Evolutionary conservation across 164 flowering plant genomes (phyloP), one percentile per base, ranked within the genome.

Genomic region (Magnolia kwangsiensis): DNA sequence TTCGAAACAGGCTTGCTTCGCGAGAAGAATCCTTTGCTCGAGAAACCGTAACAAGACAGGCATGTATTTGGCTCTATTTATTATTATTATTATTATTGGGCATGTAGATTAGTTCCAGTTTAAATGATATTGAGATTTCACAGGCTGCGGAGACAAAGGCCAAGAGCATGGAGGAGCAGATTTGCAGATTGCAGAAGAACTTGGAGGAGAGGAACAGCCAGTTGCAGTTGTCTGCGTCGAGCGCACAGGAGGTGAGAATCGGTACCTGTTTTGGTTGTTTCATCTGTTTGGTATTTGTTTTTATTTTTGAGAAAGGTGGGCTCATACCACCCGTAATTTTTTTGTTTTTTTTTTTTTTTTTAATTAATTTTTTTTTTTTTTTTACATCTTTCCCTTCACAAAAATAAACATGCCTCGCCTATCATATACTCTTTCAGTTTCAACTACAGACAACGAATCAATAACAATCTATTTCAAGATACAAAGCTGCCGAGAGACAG

Each of bases 21-120:
- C 85, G 89, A 72, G 96, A 94, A 74, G 89, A 92, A 65, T 86
- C 86, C 1, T 86, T 85, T 83, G 90, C 84, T 63, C 83, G 84
- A 74, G 99, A 92, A 87, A 76, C 91, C 75, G 81, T 83, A 61
- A 87, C 90, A 2, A 89, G 98, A 83, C 90, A 92, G 99, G 99
- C 75, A 84, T 55, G 64, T 67, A 27, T 11, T 63, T 51, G 58
- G 9, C 61, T 20, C 51, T 24, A 24, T 59, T 61, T 50, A 20
- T 55, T 10, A 51, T 72, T 51, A 2, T 55, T 19, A 49, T 27
- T 27, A 27, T 27, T 27, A 27, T 51, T 29, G 16, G 59, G 23
- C 1, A 16, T 19, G 72, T 3, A 51, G 45, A 37, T 37, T 37
- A 37, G 71, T 24, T 68, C 19, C n/a, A 21, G 18, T 49, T n/a